Percentiles rank a stretch among this genome's conserved stretches.
phyloP scores from a whole-genome alignment of 2,329 filamentous ascomycete genomes.

The Pseudofabraea citricarpa region DNA sequence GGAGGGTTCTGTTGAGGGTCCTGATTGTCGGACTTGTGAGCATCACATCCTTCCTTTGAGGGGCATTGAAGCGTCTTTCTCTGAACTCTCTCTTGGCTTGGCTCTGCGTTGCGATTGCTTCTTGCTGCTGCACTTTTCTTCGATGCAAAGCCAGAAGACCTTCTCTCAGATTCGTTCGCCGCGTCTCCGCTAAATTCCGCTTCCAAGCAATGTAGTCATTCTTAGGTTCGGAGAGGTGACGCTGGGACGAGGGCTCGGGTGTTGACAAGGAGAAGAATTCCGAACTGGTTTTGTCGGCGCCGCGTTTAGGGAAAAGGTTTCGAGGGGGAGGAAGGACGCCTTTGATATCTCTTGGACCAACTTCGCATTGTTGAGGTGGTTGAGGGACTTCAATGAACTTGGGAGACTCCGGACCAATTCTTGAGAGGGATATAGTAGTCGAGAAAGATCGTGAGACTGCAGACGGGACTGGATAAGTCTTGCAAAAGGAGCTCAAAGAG shows the following conservation, averaged over 20 bases:
- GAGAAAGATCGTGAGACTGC: constrained; percentile 36
- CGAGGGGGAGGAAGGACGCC: constrained; percentile 82
- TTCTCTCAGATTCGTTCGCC: constrained; percentile 67
- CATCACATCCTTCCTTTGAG: constrained; percentile 70
- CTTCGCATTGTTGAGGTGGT: constrained; percentile 56
- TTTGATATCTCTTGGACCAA: constrained; percentile 47
- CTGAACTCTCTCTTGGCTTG: constrained; percentile 42
- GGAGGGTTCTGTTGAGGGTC: constrained; percentile 40
- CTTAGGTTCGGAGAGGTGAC: constrained; percentile 11
- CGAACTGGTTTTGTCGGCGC: constrained; percentile 54
- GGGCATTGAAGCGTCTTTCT: constrained; percentile 48
- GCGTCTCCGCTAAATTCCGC: constrained; percentile 63
- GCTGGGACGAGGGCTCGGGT: constrained; percentile 40
- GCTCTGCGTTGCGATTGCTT: constrained; percentile 33
- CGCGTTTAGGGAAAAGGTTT: constrained; percentile 62
- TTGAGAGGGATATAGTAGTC: constrained; percentile 35
- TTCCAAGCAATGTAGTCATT: constrained; percentile 53
- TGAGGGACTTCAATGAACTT: constrained; percentile 78
- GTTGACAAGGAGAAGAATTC: constrained; percentile 58
- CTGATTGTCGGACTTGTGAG: constrained; percentile 67
- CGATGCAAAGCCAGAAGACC: constrained; percentile 66
- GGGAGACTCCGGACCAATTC: constrained; percentile 79
- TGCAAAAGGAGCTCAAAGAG: constrained; percentile 25
- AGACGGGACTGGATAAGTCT: constrained; percentile 23
- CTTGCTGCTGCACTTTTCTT: constrained; percentile 51